These are phyloP conservation scores for Lipomyces kockii DNA, from an alignment of 805 yeast genomes.

Conservation along the genomic window DNA sequence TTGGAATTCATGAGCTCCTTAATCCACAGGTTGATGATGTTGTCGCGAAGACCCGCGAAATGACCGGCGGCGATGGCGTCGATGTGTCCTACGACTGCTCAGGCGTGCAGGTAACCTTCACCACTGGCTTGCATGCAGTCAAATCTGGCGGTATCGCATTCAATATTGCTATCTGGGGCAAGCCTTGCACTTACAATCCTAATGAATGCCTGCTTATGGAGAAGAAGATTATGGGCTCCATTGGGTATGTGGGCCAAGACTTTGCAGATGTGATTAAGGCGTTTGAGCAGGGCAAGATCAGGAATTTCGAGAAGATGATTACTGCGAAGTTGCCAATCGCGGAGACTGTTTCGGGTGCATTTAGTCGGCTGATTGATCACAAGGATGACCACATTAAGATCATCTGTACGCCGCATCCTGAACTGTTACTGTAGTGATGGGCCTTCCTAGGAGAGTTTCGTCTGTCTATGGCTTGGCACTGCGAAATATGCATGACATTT, in stretches of 20 bases:
- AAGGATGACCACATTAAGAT: slow-evolving; percentile 50
- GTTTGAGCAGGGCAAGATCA: slow-evolving; percentile 54
- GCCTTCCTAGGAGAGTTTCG: too few relatives aligned
- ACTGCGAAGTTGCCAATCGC: slow-evolving; percentile 58
- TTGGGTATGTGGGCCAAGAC: too few relatives aligned
- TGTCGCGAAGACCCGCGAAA: slow-evolving; percentile 46
- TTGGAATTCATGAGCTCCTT: slow-evolving; percentile 49
- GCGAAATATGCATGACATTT: too few relatives aligned
- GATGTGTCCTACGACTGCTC: slow-evolving; percentile 59
- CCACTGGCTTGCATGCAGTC: slow-evolving; percentile 56
- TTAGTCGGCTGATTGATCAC: slow-evolving; percentile 55
- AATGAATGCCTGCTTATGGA: slow-evolving; percentile 62
- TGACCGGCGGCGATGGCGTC: slow-evolving; percentile 52
- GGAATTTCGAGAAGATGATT: slow-evolving; percentile 50
- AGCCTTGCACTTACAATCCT: slow-evolving; percentile 56
- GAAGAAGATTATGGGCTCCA: slow-evolving; percentile 55
- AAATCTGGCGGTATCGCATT: slow-evolving; percentile 62
- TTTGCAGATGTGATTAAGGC: slow-evolving; percentile 47
- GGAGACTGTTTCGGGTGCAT: slow-evolving; percentile 60
- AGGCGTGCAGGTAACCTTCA: slow-evolving; percentile 59
- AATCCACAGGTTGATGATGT: slow-evolving; percentile 54
- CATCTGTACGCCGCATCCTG: slow-evolving; percentile 22
- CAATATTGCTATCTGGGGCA: slow-evolving; percentile 67
- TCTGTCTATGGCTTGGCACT: too few relatives aligned
- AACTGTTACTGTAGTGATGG: slow-evolving; percentile 10